Evolutionary conservation across 2,329 filamentous ascomycete genomes (phyloP).

Genomic region (Diaporthe citri): DNA sequence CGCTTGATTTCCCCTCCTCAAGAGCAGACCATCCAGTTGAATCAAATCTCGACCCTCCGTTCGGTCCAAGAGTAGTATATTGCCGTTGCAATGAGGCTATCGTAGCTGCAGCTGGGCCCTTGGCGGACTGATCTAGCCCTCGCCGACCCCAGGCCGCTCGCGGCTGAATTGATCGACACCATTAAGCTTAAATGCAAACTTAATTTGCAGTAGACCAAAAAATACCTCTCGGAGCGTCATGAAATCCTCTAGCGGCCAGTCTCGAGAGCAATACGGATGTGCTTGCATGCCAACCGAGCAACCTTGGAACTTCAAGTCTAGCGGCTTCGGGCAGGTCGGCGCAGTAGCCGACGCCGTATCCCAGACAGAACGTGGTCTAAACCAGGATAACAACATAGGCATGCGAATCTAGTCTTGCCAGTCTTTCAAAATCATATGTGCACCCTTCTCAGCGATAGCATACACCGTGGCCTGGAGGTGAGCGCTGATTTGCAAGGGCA

Average conservation of each 20-base stretch:
- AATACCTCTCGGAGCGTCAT: background rate
- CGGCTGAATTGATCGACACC: slow-evolving; percentile 32
- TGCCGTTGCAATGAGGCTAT: slow-evolving; percentile 28
- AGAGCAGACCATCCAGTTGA: background rate
- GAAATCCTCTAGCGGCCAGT: background rate
- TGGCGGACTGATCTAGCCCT: slow-evolving; percentile 24
- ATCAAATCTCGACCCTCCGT: background rate
- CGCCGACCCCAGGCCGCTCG: background rate
- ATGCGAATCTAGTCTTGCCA: background rate
- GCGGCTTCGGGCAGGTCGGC: slow-evolving; percentile 6
- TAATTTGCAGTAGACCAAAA: slow-evolving; percentile 18
- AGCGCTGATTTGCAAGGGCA: slow-evolving; percentile 60
- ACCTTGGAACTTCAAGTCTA: background rate
- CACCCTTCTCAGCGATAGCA: slow-evolving; percentile 61
- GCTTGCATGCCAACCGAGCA: background rate
- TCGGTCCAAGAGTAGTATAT: background rate
- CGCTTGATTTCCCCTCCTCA: background rate
- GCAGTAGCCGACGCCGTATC: background rate
- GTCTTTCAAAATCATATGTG: slow-evolving; percentile 45
- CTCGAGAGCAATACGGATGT: background rate
- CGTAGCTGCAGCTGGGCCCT: slow-evolving; percentile 27
- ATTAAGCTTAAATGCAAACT: slow-evolving; percentile 32
- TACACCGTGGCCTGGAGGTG: slow-evolving; percentile 65
- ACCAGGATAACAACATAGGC: background rate
- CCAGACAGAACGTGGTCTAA: background rate